phyloP scores from a whole-genome alignment of 1,284 basidiomycete species.

The Cyathus pygmaeus region DNA sequence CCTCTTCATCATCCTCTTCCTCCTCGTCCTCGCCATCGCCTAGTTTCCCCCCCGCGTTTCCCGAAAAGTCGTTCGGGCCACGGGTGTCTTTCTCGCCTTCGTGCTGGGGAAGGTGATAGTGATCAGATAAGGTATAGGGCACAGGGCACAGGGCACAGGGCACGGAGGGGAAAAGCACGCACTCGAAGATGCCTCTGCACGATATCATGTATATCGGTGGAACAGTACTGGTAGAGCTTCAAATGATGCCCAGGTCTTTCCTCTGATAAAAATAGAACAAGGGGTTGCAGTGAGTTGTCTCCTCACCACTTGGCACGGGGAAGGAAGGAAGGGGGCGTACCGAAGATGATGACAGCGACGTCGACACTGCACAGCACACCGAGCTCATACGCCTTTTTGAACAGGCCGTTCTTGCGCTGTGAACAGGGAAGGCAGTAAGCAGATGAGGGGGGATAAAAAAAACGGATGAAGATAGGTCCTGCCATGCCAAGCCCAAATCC shows the following conservation, averaged over 20 bases:
- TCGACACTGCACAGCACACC: conserved; percentile 76
- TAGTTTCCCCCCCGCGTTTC: conserved; percentile 40
- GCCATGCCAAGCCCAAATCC: conserved; percentile 55
- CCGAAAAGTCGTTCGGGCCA: conserved; percentile 57
- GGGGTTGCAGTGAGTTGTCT: not conserved
- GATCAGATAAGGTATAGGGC: not conserved
- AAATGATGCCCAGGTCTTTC: conserved; percentile 63
- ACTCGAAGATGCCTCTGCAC: conserved; percentile 60
- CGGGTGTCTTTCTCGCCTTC: conserved; percentile 63
- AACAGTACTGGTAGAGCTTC: conserved; percentile 74
- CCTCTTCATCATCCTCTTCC: conserved; percentile 53
- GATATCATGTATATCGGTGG: conserved; percentile 62
- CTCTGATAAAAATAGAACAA: conserved; percentile 44
- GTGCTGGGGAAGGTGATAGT: conserved; percentile 45
- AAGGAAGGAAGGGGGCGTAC: conserved; percentile 38
- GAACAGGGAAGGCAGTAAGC: conserved; percentile 22
- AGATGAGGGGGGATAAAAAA: conserved; percentile 15
- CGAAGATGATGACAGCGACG: conserved; percentile 70
- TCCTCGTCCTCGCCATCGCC: conserved; percentile 48
- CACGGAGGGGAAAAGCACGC: conserved; percentile 9
- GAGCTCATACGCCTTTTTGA: conserved; percentile 92
- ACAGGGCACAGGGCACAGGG: too few relatives aligned
- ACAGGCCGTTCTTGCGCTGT: conserved; percentile 87
- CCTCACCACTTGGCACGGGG: conserved; percentile 2
- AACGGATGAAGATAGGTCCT: conserved; percentile 51